Evolutionary conservation across 805 yeast genomes (phyloP), one percentile per base, ranked within the genome.

Genomic region (Wickerhamiella slavikovae): DNA sequence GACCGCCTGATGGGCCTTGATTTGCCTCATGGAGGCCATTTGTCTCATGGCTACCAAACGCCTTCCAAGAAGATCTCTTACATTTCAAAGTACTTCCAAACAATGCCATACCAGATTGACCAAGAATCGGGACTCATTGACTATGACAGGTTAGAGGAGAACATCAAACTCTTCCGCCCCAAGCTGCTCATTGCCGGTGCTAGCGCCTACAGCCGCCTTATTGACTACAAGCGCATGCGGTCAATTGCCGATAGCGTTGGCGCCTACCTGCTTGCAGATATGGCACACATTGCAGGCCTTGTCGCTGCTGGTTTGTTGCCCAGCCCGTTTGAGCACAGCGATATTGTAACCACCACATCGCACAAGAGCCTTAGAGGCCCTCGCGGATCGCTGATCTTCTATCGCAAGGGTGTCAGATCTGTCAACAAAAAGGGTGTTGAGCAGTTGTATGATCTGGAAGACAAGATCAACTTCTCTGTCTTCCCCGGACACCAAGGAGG

Each of bases 401-500:
- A 69, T 68, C 75, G 96, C 66, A 79, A 77, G 61, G 96, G 96
- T 44, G 68, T 79, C 34, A 71, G 92, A 59, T 68, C 71, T 41
- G 68, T 71, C 40, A 72, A 71, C 46, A 55, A 64, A 39, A 79
- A 78, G 64, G 95, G 94, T 41, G 78, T 77, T 54, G 83, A 79
- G 57, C 61, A 75, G 33, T 58, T 64, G 29, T 83, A 80, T 53
- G 94, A 85, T 46, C 67, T 85, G 48, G 96, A 85, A 57, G 69
- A 71, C 50, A 75, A 71, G 52, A 82, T 85, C 57, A 85, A 85
- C 66, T 85, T 85, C 51, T 79, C 94, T 19, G 96, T 85, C 33
- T 85, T 85, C 78, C 98, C 98, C 43, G 96, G 92, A 40, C 96
- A 85, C 56, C 98, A 85, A 64, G 98, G 98, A 63, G 98, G 98